Base-by-base conservation (phyloP, 176 grass and related monocot genomes). In the Leersia perrieri region DNA sequence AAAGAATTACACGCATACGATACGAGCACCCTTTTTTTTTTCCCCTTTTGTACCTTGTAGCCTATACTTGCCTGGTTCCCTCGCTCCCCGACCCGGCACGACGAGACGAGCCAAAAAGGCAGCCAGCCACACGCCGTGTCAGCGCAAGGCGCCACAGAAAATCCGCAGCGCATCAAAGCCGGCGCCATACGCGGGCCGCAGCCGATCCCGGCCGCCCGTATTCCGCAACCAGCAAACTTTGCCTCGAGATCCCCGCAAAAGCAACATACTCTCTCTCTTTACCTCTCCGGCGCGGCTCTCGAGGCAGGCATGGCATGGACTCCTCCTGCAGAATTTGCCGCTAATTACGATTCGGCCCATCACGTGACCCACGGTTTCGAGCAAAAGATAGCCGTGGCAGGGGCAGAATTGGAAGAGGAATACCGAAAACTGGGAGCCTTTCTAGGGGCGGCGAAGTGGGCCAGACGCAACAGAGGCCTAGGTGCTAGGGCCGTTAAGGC, bases 401-500 rank as follows among this genome's bases (percentile, higher is more conserved):
- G 76, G 70, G 82, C 9, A 80, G 22, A 55, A 11, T 55, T 7
- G 53, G 2, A 12, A 15, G 30, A 1, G 3, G n/a, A n/a, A n/a
- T n/a, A n/a, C n/a, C n/a, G n/a, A 23, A 31, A 58, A 5, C 10
- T 26, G 4, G 7, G 36, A 60, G 0, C 22, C 18, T 49, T 72
- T 85, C 51, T 4, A n/a, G n/a, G 70, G 74, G 60, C 80, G 11
- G 73, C 74, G 5, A 15, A 13, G 76, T 28, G 26, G 73, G 66
- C 14, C 67, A 72, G 31, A 1, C 55, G 1, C 0, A 25, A 49
- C 83, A 60, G 65, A n/a, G 66, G 60, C 68, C 75, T 92, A 92
- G 40, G 76, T 40, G 80, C 66, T 90, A 88, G 86, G 88, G 62
- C 84, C 84, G 93, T 91, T 90, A 89, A 58, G 71, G 23, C 11